phyloP scores from a whole-genome alignment of 1,284 basidiomycete species.

The Pyrrhoderma noxium region DNA sequence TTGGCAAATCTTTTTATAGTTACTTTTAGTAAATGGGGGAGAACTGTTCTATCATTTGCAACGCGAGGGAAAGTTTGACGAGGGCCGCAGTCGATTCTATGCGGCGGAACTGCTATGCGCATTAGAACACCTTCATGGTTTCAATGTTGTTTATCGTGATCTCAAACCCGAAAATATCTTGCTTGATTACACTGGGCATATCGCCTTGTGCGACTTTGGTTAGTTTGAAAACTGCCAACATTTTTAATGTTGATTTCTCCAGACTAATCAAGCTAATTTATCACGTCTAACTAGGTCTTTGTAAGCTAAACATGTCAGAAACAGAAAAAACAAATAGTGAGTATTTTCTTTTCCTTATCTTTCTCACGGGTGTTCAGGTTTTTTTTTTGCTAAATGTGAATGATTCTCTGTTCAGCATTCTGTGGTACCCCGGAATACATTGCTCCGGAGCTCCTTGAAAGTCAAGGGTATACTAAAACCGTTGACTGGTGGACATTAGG shows the following conservation, averaged over 20 bases:
- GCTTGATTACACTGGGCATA: constrained; percentile 95
- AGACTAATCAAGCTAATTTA: not conserved
- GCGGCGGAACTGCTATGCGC: constrained; percentile 93
- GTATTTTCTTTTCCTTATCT: constrained; percentile 24
- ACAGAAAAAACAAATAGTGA: constrained; percentile 95
- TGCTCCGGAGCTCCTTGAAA: constrained; percentile 91
- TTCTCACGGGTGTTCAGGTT: constrained; percentile 1
- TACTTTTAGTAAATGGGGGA: constrained; percentile 79
- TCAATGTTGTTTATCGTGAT: constrained; percentile 99
- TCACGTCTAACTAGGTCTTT: constrained; percentile 51
- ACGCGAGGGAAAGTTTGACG: constrained; percentile 94
- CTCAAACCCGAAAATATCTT: constrained; percentile 98
- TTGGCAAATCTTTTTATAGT: constrained; percentile 1
- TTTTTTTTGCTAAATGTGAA: constrained; percentile 11
- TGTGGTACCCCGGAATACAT: constrained; percentile 99
- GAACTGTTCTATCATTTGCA: constrained; percentile 98
- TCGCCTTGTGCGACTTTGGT: constrained; percentile 96
- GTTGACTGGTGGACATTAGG: constrained; percentile 99
- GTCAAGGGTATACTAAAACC: constrained; percentile 97
- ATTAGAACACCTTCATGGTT: constrained; percentile 92
- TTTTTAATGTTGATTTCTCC: not conserved
- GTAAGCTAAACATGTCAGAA: constrained; percentile 98
- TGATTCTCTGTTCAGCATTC: constrained; percentile 57
- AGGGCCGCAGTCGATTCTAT: constrained; percentile 90
- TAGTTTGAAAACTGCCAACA: constrained; percentile 14